phyloP scores from a whole-genome alignment of 2,329 filamentous ascomycete genomes.

The Cytospora mali region DNA sequence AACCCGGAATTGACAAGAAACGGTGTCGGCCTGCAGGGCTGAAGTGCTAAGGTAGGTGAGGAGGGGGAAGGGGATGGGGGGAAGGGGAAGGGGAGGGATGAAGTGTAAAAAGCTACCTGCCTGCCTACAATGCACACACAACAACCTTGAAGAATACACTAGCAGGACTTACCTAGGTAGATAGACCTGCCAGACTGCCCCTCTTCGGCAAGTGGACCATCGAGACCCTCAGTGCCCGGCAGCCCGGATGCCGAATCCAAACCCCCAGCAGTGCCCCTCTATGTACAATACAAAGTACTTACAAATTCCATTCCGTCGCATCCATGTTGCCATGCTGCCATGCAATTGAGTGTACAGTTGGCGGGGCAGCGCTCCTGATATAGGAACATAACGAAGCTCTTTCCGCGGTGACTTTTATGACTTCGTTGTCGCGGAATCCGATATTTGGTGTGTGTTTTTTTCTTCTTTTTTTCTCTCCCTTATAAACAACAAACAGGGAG shows the following conservation, averaged over 20 bases:
- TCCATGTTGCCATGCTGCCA: too few relatives aligned
- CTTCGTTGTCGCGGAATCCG: not conserved
- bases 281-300: too few relatives aligned
- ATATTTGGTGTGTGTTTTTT: not conserved
- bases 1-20: not conserved
- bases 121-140: too few relatives aligned
- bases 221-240: too few relatives aligned
- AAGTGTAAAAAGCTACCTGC: constrained; percentile 3
- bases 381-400: not conserved
- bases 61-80: too few relatives aligned
- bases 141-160: too few relatives aligned
- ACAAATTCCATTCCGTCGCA: too few relatives aligned
- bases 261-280: not conserved
- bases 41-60: not conserved
- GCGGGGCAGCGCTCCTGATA: not conserved
- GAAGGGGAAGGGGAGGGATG: too few relatives aligned
- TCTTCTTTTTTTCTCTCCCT: too few relatives aligned
- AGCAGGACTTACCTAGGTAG: too few relatives aligned
- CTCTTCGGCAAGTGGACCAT: constrained; percentile 8
- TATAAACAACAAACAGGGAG: not conserved
- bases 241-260: not conserved
- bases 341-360: too few relatives aligned
- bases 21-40: not conserved
- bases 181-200: not conserved
- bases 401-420: not conserved